Conservation (phyloP, 495 filamentous ascomycete genomes). For the Penicillium tannophilum region DNA sequence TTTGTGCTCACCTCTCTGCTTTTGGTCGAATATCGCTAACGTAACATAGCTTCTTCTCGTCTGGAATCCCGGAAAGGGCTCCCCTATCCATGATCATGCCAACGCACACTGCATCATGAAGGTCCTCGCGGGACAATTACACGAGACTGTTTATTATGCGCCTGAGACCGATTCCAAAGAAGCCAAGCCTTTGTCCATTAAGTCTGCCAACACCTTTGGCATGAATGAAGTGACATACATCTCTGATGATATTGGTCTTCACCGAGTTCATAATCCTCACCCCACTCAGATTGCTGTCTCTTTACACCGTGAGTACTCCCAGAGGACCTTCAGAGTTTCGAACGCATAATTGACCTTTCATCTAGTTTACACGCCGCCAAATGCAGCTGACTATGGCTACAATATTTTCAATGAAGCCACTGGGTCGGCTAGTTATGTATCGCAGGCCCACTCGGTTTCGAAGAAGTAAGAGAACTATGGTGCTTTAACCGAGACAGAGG, state of each 20-base stretch:
- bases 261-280: slow-evolving; percentile 74
- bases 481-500: not conserved
- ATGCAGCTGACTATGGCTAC: slow-evolving; percentile 77
- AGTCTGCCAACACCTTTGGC: slow-evolving; percentile 29
- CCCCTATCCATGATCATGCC: slow-evolving; percentile 83
- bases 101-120: slow-evolving; percentile 76
- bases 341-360: not conserved
- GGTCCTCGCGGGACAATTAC: slow-evolving; percentile 57
- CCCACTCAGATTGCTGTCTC: slow-evolving; percentile 73
- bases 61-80: slow-evolving; percentile 82
- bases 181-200: slow-evolving; percentile 27
- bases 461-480: not conserved
- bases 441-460: slow-evolving; percentile 25
- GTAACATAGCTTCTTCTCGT: slow-evolving; percentile 71
- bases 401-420: slow-evolving; percentile 71
- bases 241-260: slow-evolving; percentile 77
- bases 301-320: slow-evolving; percentile 63
- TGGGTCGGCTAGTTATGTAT: slow-evolving; percentile 50
- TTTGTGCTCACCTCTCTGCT: not conserved
- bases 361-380: slow-evolving; percentile 40
- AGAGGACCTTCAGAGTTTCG: not conserved
- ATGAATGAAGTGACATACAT: slow-evolving; percentile 76
- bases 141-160: slow-evolving; percentile 73
- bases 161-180: slow-evolving; percentile 46
- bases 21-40: slow-evolving; percentile 7